Base-by-base conservation (phyloP, 2,329 filamentous ascomycete genomes). In the Penicillium hesseltinei region DNA sequence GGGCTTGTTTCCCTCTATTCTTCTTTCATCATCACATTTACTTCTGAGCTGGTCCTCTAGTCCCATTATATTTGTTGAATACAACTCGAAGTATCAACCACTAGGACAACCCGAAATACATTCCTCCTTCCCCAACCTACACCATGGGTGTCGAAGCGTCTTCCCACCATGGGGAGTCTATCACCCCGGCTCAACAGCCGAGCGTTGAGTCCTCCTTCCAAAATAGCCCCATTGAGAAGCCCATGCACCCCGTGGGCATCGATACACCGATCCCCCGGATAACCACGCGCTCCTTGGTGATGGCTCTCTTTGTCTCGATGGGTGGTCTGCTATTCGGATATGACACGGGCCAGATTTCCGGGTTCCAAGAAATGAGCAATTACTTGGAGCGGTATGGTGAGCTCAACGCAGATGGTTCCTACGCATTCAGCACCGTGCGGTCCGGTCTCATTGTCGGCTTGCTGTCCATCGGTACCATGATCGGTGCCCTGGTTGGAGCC, bases 261-360 rank as follows among this genome's bases (percentile, higher is more conserved):
- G 68, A 75, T 51, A 71, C 69, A 1, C 67, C 68, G 0, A 61
- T 75, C 3, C 73, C 73, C 13, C 60, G 65, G 4, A 53, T 79
- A 29, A 79, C 76, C 15, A 56, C 71, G 55, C 69, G 71, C 19
- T 72, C 76, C 11, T 65, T 75, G 35, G 54, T 71, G 49, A 76
- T 79, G 75, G 75, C 73, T n/a, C 62, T 77, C 17, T 73, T 78
- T 51, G 75, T 78, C 42, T 79, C 77, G 1, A 78, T 79, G 73
- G 77, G 77, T 52, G 77, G 77, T 47, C 71, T 79, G 19, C 71
- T 78, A n/a, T 77, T 77, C 52, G 75, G 76, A 19, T 77, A 75
- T 47, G 74, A 78, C 54, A 78, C 77, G 8, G 75, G 77, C 64
- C 77, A 79, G 66, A 79, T 79, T 49, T 75, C 73, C 1, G 77